These are phyloP conservation scores for Phytophthora macrochlamydospora DNA, from an alignment of 352 stramenopile genomes.

Conservation along the genomic window DNA sequence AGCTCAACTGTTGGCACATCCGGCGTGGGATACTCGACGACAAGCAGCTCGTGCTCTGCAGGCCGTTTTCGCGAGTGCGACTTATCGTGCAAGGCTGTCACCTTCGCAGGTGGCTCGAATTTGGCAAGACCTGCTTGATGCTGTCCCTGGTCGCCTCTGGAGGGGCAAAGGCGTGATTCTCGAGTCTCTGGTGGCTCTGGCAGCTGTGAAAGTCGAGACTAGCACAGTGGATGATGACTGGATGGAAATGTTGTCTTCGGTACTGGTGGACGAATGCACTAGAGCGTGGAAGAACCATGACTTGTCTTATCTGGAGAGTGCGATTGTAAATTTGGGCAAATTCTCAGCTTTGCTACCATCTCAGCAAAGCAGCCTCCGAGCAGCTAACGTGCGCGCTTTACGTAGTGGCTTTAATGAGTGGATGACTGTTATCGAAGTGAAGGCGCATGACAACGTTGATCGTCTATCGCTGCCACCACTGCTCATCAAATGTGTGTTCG, in stretches of 20 bases:
- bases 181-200: slow-evolving; percentile 69
- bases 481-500: slow-evolving; percentile 77
- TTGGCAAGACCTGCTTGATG: slow-evolving; percentile 49
- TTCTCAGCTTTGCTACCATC: slow-evolving; percentile 45
- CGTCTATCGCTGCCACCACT: slow-evolving; percentile 49
- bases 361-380: slow-evolving; percentile 30
- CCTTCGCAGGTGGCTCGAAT: slow-evolving; percentile 51
- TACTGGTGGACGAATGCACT: slow-evolving; percentile 66
- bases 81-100: slow-evolving; percentile 53
- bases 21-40: slow-evolving; percentile 76
- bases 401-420: slow-evolving; percentile 40
- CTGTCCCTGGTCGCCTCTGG: slow-evolving; percentile 76
- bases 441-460: slow-evolving; percentile 3
- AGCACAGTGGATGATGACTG: slow-evolving; percentile 17
- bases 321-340: slow-evolving; percentile 53
- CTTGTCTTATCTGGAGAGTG: slow-evolving; percentile 74
- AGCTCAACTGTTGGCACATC: slow-evolving; percentile 56
- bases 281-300: slow-evolving; percentile 70
- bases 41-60: slow-evolving; percentile 73
- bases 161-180: slow-evolving; percentile 77
- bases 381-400: slow-evolving; percentile 42
- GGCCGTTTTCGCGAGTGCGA: slow-evolving; percentile 52
- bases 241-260: slow-evolving; percentile 30
- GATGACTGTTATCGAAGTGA: slow-evolving; percentile 28
- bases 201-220: slow-evolving; percentile 30